A percentile compares a stretch with the other conserved stretches of the same genome.
Conservation (phyloP, 1,284 basidiomycete species). For the Cystobasidiaceae sp. region DNA sequence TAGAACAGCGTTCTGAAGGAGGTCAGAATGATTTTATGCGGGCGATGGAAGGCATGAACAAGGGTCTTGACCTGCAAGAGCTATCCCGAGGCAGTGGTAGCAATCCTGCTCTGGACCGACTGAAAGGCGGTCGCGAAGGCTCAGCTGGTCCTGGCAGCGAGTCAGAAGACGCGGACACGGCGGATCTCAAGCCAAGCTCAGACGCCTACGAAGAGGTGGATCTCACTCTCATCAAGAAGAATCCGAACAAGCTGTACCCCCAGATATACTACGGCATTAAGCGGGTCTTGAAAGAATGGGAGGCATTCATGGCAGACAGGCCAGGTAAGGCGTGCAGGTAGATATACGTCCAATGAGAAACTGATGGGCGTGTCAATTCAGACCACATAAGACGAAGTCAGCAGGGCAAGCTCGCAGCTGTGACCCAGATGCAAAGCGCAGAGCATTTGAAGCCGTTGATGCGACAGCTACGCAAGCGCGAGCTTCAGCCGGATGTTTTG, state of each 20-base stretch:
- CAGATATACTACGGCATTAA: slow-evolving; percentile 96
- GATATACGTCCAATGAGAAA: no score
- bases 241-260: slow-evolving; percentile 94
- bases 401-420: slow-evolving; percentile 88
- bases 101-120: no score
- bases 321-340: no score
- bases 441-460: slow-evolving; percentile 96
- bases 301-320: slow-evolving; percentile 81
- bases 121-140: no score
- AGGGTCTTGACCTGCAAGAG: slow-evolving; percentile 54
- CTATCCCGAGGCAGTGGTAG: slow-evolving; percentile 31
- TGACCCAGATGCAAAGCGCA: slow-evolving; percentile 90
- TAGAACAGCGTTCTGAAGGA: slow-evolving; percentile 68
- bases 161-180: slow-evolving; percentile 35
- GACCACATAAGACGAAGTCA: slow-evolving; percentile 69
- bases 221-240: slow-evolving; percentile 73
- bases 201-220: slow-evolving; percentile 53
- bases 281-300: slow-evolving; percentile 90
- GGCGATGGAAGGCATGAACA: slow-evolving; percentile 78
- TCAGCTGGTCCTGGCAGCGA: slow-evolving; percentile 21
- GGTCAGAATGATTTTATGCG: slow-evolving; percentile 87
- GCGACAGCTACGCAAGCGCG: slow-evolving; percentile 74
- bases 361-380: slow-evolving; percentile 34
- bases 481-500: slow-evolving; percentile 55
- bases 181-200: slow-evolving; percentile 3